phyloP scores from a whole-genome alignment of 1,139 yeast genomes.

The Debaryomyces subglobosus region DNA sequence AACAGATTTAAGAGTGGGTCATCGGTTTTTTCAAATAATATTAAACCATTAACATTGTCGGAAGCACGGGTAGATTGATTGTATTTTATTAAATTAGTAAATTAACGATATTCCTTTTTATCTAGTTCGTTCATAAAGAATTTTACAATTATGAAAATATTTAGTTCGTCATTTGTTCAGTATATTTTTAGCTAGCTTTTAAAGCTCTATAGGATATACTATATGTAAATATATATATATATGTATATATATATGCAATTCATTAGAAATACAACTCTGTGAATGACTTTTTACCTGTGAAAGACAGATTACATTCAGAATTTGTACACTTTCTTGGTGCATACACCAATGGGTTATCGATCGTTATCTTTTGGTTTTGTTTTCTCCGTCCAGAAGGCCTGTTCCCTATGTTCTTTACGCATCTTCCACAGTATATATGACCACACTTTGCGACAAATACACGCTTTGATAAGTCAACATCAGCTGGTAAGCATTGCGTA shows the following conservation, averaged over 20 bases:
- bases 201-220: neutral
- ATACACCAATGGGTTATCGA: conserved; percentile 47
- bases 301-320: conserved; percentile 37
- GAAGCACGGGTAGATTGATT: conserved; percentile 51
- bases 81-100: neutral
- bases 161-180: neutral
- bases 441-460: conserved; percentile 78
- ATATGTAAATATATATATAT: neutral
- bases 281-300: conserved; percentile 37
- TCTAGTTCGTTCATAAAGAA: neutral
- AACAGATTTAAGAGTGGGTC: conserved; percentile 58
- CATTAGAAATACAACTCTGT: conserved; percentile 39
- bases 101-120: neutral
- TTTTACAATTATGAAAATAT: neutral
- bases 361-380: conserved; percentile 24
- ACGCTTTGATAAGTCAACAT: conserved; percentile 64
- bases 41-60: conserved; percentile 52
- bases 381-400: conserved; percentile 29
- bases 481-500: conserved; percentile 52
- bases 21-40: conserved; percentile 50
- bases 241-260: neutral
- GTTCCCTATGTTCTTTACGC: conserved; percentile 63
- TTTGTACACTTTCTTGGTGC: conserved; percentile 56
- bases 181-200: neutral
- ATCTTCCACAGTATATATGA: conserved; percentile 84